A percentile compares a stretch with the other conserved stretches of the same genome.
Evolutionary conservation across 257 asterid genomes (phyloP).

Genomic region (Solanum habrochaites): DNA sequence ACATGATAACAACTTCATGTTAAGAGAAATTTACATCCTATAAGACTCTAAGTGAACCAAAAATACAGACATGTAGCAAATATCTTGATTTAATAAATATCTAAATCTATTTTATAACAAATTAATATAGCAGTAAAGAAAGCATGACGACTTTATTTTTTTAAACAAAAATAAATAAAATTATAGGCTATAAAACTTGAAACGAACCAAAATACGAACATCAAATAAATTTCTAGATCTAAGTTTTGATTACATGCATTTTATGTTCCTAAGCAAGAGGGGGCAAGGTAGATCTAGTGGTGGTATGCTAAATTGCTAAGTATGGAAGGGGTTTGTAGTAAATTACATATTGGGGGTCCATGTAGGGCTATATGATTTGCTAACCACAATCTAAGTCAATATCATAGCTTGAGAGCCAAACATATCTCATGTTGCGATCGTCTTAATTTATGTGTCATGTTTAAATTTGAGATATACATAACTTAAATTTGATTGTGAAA

Average conservation of each 20-base stretch:
- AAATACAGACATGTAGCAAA: too few species aligned
- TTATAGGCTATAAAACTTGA: not conserved
- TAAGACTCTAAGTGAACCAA: too few species aligned
- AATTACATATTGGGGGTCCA: not conserved
- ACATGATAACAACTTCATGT: too few species aligned
- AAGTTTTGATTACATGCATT: not conserved
- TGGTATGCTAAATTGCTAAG: not conserved
- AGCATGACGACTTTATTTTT: not conserved
- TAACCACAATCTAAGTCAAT: not conserved
- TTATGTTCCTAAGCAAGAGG: not conserved
- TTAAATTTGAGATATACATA: not conserved
- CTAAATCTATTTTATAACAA: too few species aligned
- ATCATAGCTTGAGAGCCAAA: not conserved
- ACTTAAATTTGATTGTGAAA: not conserved
- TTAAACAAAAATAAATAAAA: fast-evolving
- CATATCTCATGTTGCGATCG: not conserved
- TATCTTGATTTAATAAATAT: too few species aligned
- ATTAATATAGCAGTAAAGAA: not conserved
- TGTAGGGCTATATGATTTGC: not conserved
- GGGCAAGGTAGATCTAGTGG: not conserved
- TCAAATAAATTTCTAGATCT: not conserved
- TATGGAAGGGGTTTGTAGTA: not conserved
- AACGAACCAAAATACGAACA: too few species aligned
- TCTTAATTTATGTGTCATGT: not conserved
- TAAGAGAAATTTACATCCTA: too few species aligned